phyloP scores from a whole-genome alignment of 148 eudicot genomes.

The Diospyros kaki region DNA sequence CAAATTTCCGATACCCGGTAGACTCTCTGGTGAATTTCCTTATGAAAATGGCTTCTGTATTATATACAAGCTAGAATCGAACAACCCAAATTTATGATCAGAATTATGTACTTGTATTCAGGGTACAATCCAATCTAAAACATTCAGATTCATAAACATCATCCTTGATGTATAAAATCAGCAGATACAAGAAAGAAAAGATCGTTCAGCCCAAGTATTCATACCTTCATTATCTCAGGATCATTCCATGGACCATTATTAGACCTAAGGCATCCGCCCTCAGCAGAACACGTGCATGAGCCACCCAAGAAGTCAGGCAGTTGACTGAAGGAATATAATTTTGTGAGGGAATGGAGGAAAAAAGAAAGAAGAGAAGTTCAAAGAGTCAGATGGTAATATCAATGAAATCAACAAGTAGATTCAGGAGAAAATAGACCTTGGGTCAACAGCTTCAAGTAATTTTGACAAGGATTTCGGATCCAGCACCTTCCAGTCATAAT shows the following conservation, averaged over 20 bases:
- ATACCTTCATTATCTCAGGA: constrained; percentile 66
- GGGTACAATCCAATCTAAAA: background rate
- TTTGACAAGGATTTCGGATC: constrained; percentile 53
- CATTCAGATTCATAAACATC: background rate
- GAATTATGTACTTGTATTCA: constrained; percentile 6
- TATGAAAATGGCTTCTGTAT: constrained; percentile 43
- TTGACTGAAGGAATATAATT: constrained; percentile 37
- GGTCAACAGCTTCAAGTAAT: constrained; percentile 52
- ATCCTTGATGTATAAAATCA: background rate
- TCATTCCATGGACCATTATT: constrained; percentile 77
- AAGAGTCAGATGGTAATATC: constrained; percentile 10
- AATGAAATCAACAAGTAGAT: background rate
- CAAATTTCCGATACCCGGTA: constrained; percentile 40
- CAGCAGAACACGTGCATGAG: constrained; percentile 54
- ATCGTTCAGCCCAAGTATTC: background rate
- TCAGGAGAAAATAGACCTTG: constrained; percentile 41
- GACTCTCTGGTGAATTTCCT: constrained; percentile 44
- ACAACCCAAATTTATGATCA: constrained; percentile 3
- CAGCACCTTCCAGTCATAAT: constrained; percentile 45
- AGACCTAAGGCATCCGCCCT: constrained; percentile 71
- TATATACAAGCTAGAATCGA: constrained; percentile 45
- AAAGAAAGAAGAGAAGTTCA: background rate
- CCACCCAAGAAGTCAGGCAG: constrained; percentile 80
- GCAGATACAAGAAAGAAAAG: background rate
- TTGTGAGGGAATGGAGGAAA: no score